Percentiles rank a stretch among this genome's conserved stretches.
Evolutionary conservation across 352 stramenopile species (phyloP).

Genomic region (Phytopythium sindhum): DNA sequence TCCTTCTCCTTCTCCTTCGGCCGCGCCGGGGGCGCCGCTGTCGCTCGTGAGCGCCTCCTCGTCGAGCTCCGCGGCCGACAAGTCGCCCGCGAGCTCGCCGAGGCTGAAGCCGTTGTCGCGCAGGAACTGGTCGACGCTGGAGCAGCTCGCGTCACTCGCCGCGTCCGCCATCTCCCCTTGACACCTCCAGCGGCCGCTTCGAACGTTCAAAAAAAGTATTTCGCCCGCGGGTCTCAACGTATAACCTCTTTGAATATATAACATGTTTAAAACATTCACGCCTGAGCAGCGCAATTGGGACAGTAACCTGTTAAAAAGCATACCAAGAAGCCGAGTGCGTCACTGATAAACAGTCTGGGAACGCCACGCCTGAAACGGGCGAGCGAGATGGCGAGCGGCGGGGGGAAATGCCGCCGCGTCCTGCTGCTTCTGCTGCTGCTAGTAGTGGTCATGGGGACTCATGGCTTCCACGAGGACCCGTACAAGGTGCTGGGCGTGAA

Average conservation of each 20-base stretch:
- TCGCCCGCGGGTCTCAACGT: no score
- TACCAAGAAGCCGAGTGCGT: neutral
- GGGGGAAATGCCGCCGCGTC: neutral
- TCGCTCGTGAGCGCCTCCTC: constrained; percentile 34
- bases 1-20: neutral
- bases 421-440: constrained; percentile 20
- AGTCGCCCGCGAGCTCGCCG: constrained; percentile 21
- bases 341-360: neutral
- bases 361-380: neutral
- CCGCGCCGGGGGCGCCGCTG: constrained; percentile 16
- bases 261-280: no score
- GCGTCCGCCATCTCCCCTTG: constrained; percentile 20
- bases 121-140: constrained; percentile 78
- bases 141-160: constrained; percentile 46
- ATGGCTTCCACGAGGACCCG: constrained; percentile 50
- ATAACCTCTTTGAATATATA: no score
- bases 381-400: neutral
- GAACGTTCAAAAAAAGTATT: constrained; percentile 2
- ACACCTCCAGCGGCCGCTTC: neutral
- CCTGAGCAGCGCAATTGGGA: no score
- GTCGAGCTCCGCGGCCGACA: constrained; percentile 24
- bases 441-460: neutral
- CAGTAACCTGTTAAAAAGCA: neutral
- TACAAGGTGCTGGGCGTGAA: constrained; percentile 67
- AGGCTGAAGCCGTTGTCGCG: constrained; percentile 73